Evolutionary conservation across 768 basidiomycete species (phyloP).

Genomic region (Lyophyllum shimeji): DNA sequence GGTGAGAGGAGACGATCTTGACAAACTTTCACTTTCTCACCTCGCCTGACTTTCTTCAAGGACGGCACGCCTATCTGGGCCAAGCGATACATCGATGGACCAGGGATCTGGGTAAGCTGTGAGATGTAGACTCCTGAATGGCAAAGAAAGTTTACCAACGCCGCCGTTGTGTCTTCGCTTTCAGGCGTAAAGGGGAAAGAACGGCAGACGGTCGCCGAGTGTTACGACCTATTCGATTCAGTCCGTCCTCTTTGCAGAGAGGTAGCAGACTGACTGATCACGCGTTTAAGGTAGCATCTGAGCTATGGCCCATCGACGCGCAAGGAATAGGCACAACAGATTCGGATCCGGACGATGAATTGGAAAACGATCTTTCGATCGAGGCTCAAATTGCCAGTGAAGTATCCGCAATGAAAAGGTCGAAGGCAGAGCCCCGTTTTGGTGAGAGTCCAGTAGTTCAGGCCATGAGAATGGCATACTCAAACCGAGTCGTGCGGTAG

Average conservation of each 20-base stretch:
- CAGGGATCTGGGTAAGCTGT: conserved; percentile 86
- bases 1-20: conserved; percentile 28
- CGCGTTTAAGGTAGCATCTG: conserved; percentile 55
- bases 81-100: conserved; percentile 69
- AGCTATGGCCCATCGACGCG: conserved; percentile 62
- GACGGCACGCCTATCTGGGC: conserved; percentile 69
- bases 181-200: conserved; percentile 78
- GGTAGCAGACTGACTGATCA: neutral
- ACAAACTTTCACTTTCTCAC: neutral
- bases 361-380: conserved; percentile 44
- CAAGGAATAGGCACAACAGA: conserved; percentile 21
- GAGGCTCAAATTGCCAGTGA: conserved; percentile 75
- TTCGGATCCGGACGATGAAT: conserved; percentile 37
- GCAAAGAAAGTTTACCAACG: neutral
- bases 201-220: conserved; percentile 71
- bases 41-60: conserved; percentile 28
- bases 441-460: conserved; percentile 34
- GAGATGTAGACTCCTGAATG: conserved; percentile 14
- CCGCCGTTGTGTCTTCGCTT: neutral
- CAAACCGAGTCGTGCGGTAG: conserved; percentile 32
- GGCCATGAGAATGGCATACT: neutral
- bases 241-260: conserved; percentile 38
- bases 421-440: conserved; percentile 62
- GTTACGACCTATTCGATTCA: conserved; percentile 76
- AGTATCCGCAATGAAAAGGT: conserved; percentile 66